Evolutionary conservation across 805 yeast genomes (phyloP), one percentile per base, ranked within the genome.

Genomic region (Scheffersomyces coipomensis): DNA sequence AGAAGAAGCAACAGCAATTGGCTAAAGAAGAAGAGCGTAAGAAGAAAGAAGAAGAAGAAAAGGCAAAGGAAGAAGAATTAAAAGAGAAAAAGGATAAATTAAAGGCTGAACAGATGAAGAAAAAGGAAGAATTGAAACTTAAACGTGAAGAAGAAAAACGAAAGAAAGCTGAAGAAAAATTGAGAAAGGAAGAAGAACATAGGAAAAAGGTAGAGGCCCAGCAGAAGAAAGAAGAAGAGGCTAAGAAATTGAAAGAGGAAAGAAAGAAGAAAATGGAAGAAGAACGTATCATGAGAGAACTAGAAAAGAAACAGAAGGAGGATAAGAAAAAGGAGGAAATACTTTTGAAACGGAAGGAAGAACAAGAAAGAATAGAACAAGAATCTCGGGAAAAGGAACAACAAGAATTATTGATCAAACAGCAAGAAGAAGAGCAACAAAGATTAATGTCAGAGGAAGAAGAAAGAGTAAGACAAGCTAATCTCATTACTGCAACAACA

Each of bases 1-100:
- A 81, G 70, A 83, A 82, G 53, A 70, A 80, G 27, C 65, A 73
- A 26, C 79, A 74, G 38, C 86, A 82, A 49, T 60, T 69, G 19
- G 83, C 83, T 0, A 79, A 76, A 44, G 87, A 81, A 51, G 85
- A 79, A 46, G 86, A 79, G 49, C 66, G 71, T 35, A 68, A 66
- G 40, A 71, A 65, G 49, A 78, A 75, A 44, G 84, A 79, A 48
- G 80, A 73, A 37, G 72, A 67, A 34, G 81, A 78, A 40, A 65
- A 62, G 40, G 53, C 46, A 7, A 60, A 57, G 35, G 66, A 63
- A 45, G 70, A 60, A 29, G 65, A 61, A 33, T 37, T 49, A 17
- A 55, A 48, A 37, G 45, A 50, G 33, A 62, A 56, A 42, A 64
- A 60, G 37, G 73, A 67, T 37, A 62, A 56, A 11, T 44, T 62